A percentile compares a stretch with the other conserved stretches of the same genome.
These are phyloP conservation scores for Ulmus americana DNA, from an alignment of 331 rosid genomes.

Conservation along the genomic window DNA sequence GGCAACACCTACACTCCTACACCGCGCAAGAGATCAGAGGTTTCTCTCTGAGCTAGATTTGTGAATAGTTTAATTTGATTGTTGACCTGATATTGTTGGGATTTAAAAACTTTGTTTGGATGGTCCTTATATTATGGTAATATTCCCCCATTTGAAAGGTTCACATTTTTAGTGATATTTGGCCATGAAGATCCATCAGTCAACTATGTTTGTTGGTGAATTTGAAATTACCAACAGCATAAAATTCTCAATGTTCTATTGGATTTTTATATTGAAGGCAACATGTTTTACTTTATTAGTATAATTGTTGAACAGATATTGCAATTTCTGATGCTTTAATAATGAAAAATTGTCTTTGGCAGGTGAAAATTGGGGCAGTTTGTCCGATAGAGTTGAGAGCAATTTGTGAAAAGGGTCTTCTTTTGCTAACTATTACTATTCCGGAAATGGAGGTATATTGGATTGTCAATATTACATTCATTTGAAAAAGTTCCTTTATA, in stretches of 20 bases:
- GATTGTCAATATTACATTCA: conserved; percentile 8
- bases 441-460: conserved; percentile 98
- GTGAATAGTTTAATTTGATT: background rate
- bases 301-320: conserved; percentile 5
- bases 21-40: conserved; percentile 70
- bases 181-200: background rate
- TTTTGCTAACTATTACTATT: conserved; percentile 80
- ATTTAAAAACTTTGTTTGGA: conserved; percentile 1
- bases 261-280: conserved; percentile 9
- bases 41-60: conserved; percentile 26
- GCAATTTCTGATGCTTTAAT: conserved; percentile 14
- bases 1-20: conserved; percentile 35
- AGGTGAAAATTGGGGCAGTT: conserved; percentile 74
- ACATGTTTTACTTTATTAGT: background rate
- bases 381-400: conserved; percentile 62
- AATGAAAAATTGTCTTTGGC: conserved; percentile 19
- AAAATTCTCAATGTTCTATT: background rate
- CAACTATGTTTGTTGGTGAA: background rate
- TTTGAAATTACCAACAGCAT: background rate
- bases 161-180: background rate
- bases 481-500: conserved; percentile 11
- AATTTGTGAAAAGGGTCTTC: conserved; percentile 86
- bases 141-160: background rate
- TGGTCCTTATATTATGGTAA: background rate
- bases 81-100: background rate